Conservation (phyloP, 179 eudicot genomes). For the Amaranthus tricolor region DNA sequence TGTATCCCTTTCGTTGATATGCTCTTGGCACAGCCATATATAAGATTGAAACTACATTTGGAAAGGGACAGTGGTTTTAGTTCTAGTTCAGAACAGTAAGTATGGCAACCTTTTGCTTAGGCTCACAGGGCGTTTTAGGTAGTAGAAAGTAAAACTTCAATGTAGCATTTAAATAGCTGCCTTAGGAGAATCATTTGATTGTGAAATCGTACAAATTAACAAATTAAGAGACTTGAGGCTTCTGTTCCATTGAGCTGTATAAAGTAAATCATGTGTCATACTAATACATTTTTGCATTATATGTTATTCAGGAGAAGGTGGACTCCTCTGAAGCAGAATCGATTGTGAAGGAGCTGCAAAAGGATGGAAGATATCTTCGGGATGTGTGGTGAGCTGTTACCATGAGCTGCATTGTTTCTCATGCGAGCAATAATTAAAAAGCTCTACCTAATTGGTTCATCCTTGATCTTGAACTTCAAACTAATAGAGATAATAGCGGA, state of each 20-base stretch:
- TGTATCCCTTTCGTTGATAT: too few species aligned
- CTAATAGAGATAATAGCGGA: slow-evolving; percentile 4
- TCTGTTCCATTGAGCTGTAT: not conserved
- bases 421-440: slow-evolving; percentile 5
- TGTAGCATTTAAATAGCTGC: too few species aligned
- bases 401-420: not conserved
- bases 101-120: too few species aligned
- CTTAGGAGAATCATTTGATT: too few species aligned
- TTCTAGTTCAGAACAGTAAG: too few species aligned
- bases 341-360: slow-evolving; percentile 37
- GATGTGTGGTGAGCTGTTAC: slow-evolving; percentile 37
- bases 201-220: not conserved
- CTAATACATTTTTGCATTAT: not conserved
- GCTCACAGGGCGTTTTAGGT: too few species aligned
- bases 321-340: slow-evolving; percentile 38
- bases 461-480: slow-evolving; percentile 1
- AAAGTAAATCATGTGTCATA: not conserved
- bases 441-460: slow-evolving; percentile 6
- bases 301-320: slow-evolving; percentile 31
- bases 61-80: too few species aligned
- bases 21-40: too few species aligned
- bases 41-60: too few species aligned
- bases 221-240: not conserved
- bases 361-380: slow-evolving; percentile 44
- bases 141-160: too few species aligned